A percentile compares a stretch with the other conserved stretches of the same genome.
Conservation (phyloP, 768 basidiomycete genomes). For the Naganishia friedmannii region DNA sequence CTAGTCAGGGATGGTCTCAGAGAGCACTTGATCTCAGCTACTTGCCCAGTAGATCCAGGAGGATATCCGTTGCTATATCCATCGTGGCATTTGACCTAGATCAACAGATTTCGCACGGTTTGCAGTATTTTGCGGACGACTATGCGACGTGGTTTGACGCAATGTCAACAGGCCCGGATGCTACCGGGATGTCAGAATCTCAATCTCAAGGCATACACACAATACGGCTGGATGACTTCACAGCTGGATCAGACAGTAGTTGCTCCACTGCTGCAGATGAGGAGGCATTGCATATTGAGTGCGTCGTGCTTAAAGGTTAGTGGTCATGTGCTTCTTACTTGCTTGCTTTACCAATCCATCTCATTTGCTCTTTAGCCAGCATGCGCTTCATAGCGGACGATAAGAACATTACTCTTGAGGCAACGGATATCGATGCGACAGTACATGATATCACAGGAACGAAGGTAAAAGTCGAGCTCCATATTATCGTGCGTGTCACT, state of each 20-base stretch:
- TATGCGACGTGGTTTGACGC: conserved; percentile 67
- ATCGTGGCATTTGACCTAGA: conserved; percentile 39
- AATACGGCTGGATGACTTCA: conserved; percentile 36
- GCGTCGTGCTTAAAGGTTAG: conserved; percentile 13
- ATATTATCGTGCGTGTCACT: not conserved
- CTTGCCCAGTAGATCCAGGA: conserved; percentile 9
- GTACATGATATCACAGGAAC: conserved; percentile 41
- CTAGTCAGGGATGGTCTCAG: not conserved
- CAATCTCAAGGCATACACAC: conserved; percentile 77
- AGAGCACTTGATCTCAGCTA: conserved; percentile 11
- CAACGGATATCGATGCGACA: conserved; percentile 63
- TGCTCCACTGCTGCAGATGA: not conserved
- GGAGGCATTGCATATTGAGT: conserved; percentile 3
- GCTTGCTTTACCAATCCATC: no score
- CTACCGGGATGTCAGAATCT: conserved; percentile 56
- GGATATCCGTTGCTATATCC: conserved; percentile 11
- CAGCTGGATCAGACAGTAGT: conserved; percentile 24
- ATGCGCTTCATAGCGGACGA: conserved; percentile 6
- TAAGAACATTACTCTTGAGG: conserved; percentile 55
- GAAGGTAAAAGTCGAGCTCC: not conserved
- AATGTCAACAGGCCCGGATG: conserved; percentile 43
- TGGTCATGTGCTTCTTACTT: no score
- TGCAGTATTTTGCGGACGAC: conserved; percentile 89
- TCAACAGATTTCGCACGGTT: conserved; percentile 67
- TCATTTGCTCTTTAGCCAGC: not conserved